phyloP scores from a whole-genome alignment of 805 yeast genomes.

The Saccharomycopsis capsularis region DNA sequence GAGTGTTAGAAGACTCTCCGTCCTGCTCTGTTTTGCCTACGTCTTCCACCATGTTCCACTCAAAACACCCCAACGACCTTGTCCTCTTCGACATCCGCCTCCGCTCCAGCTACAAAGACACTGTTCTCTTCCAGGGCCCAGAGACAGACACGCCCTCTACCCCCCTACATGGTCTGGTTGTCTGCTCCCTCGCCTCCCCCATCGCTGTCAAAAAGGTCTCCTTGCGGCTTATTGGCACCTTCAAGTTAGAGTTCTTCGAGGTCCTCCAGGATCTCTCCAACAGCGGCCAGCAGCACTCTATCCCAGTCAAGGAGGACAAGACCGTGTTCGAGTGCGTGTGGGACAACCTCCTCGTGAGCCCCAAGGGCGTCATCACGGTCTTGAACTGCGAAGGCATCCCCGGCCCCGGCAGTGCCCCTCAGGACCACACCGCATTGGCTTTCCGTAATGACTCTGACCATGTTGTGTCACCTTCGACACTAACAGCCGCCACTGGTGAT shows the following conservation, averaged over 20 bases:
- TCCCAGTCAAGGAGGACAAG: slow-evolving; percentile 44
- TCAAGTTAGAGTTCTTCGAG: slow-evolving; percentile 52
- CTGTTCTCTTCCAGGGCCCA: slow-evolving; percentile 68
- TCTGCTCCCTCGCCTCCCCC: slow-evolving; percentile 49
- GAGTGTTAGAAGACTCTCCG: too few species aligned
- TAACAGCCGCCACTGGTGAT: not conserved
- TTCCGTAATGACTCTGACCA: not conserved
- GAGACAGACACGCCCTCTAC: slow-evolving; percentile 70
- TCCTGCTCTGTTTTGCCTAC: too few species aligned
- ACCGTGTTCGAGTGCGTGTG: slow-evolving; percentile 65
- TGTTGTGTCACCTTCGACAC: not conserved
- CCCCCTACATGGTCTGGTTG: slow-evolving; percentile 67
- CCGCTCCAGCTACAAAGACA: slow-evolving; percentile 43
- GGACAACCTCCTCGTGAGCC: slow-evolving; percentile 44
- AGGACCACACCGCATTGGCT: not conserved
- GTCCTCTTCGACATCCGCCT: slow-evolving; percentile 22
- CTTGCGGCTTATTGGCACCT: slow-evolving; percentile 54
- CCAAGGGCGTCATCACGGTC: slow-evolving; percentile 27
- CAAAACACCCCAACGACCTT: slow-evolving; percentile 2
- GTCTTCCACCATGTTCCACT: not conserved
- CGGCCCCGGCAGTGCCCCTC: not conserved
- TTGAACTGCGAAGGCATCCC: not conserved
- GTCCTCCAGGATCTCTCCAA: slow-evolving; percentile 30
- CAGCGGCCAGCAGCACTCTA: slow-evolving; percentile 23
- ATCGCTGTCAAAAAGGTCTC: slow-evolving; percentile 53